Base-by-base conservation (phyloP, 148 eudicot species). In the Rhododendron kiyosumense region DNA sequence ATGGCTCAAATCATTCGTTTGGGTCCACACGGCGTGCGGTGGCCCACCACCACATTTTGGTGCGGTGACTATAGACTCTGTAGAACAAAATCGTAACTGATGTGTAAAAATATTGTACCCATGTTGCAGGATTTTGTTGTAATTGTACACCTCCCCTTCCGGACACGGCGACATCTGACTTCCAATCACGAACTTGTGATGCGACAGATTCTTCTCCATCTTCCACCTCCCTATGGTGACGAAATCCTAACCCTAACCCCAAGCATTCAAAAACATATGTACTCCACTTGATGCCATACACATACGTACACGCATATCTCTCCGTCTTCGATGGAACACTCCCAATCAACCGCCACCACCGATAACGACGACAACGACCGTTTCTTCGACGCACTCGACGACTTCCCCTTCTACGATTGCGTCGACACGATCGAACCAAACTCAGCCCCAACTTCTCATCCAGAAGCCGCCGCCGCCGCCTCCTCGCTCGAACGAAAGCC, bases 341-440 rank as follows among this genome's bases (percentile, higher is more conserved):
- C 88, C 69, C 76, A 59, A 61, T 88, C 86, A 30, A 83, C 9
- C 36, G 8, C 79, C 17, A 22, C 71, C 17, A 32, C 20, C 28
- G 36, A 11, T 18, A 36, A 48, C 71, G 87, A 90, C 14, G 89
- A 86, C 18, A 90, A 77, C 79, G 90, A 88, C 38, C 74, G 12
- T 5, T 93, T 93, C 82, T n/a, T 85, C 84, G 91, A 92, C 82
- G 92, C 92, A 4, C 51, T 65, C 34, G 93, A 91, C 36, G 95
- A 93, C 20, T 92, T 93, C 86, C 92, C 94, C 86, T 93, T 90
- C 89, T 91, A 84, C 85, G 92, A 93, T 85, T 91, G 91, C 84
- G 11, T 80, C 20, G 86, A 84, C 26, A 4, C 61, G n/a, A 5
- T 32, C 81, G 63, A 51, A n/a, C 82, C 84, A 24, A 85, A 81